Evolutionary conservation across 768 basidiomycete genomes (phyloP), one percentile per base, ranked within the genome.

Genomic region (Pleurotus salmoneostramineus): DNA sequence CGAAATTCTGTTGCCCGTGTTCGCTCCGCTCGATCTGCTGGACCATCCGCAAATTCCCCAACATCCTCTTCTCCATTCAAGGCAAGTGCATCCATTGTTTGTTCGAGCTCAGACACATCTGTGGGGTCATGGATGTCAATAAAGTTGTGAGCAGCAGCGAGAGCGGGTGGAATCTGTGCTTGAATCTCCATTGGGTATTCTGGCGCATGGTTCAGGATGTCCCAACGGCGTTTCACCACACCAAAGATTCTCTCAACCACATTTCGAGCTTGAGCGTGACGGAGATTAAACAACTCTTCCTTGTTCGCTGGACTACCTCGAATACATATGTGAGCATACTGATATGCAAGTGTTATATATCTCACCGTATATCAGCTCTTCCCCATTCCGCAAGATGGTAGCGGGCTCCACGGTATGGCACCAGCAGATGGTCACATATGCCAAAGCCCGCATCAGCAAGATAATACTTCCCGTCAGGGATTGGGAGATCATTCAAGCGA

Each of bases 231-330:
- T 63, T 76, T 77, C 46, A 72, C 6, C 3, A 75, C 68, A 52
- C 74, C 74, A 68, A 75, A 76, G 34, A 75, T 73, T 11, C 59
- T 62, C 58, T 76, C 73, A 58, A 77, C 63, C 33, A 75, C 66
- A 69, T 77, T 80, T 1, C 65, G 66, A 48, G 68, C 69, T 56
- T 64, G 65, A 6, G 74, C 66, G 66, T 80, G 75, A 17, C 69
- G 64, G 3, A 79, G 66, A 65, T 78, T 80, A 58, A 69, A 78
- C 0, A 79, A 61, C 60, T 79, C 74, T 62, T 78, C 64, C 37
- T 66, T 58, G 43, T 71, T 74, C 52, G 11, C 40, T 37, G 75
- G 75, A 37, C 73, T 73, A 45, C 21, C 21, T 27, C 21, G 21
- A 27, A 27, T 27, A 27, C 21, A 62, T 58, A 15, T 51, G 27